Evolutionary conservation across 345 rosid species (phyloP), one percentile per base, ranked within the genome.

Genomic region (Euphorbia lathyris): DNA sequence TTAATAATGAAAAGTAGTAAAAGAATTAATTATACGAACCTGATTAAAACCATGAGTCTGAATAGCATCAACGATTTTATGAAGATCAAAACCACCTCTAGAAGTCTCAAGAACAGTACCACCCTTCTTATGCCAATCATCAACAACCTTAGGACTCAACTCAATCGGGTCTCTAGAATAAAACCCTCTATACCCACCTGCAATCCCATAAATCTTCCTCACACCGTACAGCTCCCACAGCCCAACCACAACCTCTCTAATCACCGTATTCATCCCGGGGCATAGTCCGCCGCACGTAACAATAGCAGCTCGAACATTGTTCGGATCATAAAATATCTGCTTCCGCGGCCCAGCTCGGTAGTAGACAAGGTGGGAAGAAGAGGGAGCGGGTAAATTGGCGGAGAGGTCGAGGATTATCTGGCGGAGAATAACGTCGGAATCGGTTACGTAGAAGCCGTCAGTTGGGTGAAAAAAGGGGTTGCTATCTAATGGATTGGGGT

Each of bases 261-360:
- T 78, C 67, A 91, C 97, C 2, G 96, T 91, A 81, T 94, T 91
- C 86, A 84, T 72, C 34, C 97, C 98, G 8, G 97, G 98, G 67
- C 98, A 94, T 23, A 94, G 79, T 19, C 98, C 98, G 4, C 96
- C 98, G 45, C 96, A 91, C 0, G 93, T 88, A 26, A 94, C 97
- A 25, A 90, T 89, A 10, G 91, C 95, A 3, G 82, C 97, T 65
- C 82, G 81, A 5, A 79, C 79, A 12, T 20, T 23, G 6, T 71
- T 45, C 0, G 87, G 83, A 45, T 87, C 84, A 38, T 86, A 93
- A 50, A 72, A 51, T 60, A 93, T 79, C 7, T 80, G 74, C 34
- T 76, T 68, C 23, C 96, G 86, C 2, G 97, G 97, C 5, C 98
- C 97, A 4, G 98, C 96, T 10, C 90, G 78, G 77, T 72, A 82